Conservation (phyloP, 2,329 filamentous ascomycete genomes). For the Phoma sp. region DNA sequence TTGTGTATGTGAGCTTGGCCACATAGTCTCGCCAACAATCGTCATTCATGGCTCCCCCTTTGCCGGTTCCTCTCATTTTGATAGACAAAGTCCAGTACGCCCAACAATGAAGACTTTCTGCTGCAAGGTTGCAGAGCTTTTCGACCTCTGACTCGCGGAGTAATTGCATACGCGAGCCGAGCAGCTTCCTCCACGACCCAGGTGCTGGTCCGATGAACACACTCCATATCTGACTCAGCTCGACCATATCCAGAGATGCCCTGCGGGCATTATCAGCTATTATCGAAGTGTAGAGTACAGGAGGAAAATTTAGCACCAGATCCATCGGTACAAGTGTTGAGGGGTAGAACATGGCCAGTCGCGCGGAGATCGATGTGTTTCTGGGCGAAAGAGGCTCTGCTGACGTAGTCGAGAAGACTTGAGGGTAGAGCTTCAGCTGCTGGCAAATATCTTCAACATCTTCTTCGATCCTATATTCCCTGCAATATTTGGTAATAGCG, state of each 20-base stretch:
- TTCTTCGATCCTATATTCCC: too few relatives aligned
- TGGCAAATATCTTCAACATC: neutral
- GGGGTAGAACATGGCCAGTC: neutral
- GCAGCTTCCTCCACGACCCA: neutral
- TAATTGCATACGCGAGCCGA: neutral
- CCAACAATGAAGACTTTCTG: neutral
- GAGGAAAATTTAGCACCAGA: neutral
- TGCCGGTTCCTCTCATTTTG: neutral
- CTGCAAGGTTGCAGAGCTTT: conserved; percentile 2
- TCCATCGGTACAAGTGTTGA: neutral
- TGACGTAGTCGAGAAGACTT: neutral
- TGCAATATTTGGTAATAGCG: neutral
- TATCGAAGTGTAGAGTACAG: neutral
- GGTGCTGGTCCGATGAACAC: neutral
- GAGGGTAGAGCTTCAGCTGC: neutral
- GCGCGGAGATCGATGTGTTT: neutral
- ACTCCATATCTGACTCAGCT: neutral
- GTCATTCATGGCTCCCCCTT: neutral
- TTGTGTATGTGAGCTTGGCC: neutral
- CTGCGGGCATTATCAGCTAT: neutral
- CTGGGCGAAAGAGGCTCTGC: neutral
- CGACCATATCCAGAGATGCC: neutral
- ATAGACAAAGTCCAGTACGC: neutral
- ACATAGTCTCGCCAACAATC: neutral
- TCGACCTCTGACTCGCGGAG: neutral